Base-by-base conservation (phyloP, 2,329 filamentous ascomycete genomes). In the Stylonectria norvegica region DNA sequence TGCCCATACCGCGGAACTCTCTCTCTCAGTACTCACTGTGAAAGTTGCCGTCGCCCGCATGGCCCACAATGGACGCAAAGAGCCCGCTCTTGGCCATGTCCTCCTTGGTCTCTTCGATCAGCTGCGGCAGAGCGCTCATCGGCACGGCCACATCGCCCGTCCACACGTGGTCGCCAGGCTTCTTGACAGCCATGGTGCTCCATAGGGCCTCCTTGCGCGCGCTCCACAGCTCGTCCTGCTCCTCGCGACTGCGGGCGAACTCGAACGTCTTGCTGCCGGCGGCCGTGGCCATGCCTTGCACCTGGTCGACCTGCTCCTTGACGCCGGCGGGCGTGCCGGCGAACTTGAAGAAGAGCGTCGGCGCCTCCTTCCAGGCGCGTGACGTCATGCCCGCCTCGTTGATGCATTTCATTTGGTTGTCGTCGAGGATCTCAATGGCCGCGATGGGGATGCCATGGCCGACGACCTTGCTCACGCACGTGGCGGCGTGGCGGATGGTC, bases 341-440 rank as follows among this genome's bases (percentile, higher is more conserved):
- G 55, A 91, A 91, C 65, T 91, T 91, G 79, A 91, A 89, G 68
- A 91, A 89, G 5, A 91, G 71, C 0, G 86, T 90, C 1, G 87
- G 85, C 2, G 75, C 75, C 64, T 88, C 85, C 37, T 73, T 72
- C 86, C 86, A 91, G 7, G 65, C 65, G 45, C 81, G 78, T 23
- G 73, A 70, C 1, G 86, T 89, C 59, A 71, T 75, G 18, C 83
- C 83, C 1, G 81, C 78, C 19, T 76, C 70, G 66, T 83, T 82
- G 66, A 83, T 80, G 60, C 75, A 77, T 53, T 68, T 71, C 78
- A 96, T 96, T 69, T 95, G 89, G 42, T 89, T 84, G 60, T 95
- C 89, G 66, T 96, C 90, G 19, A 96, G 72, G 42, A 96, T 85
- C 68, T 96, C 90, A 30, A 96, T 81, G n/a, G 90, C 90, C 1